Base-by-base conservation (phyloP, 2,329 filamentous ascomycete species). In the Colletotrichum simmondsii region DNA sequence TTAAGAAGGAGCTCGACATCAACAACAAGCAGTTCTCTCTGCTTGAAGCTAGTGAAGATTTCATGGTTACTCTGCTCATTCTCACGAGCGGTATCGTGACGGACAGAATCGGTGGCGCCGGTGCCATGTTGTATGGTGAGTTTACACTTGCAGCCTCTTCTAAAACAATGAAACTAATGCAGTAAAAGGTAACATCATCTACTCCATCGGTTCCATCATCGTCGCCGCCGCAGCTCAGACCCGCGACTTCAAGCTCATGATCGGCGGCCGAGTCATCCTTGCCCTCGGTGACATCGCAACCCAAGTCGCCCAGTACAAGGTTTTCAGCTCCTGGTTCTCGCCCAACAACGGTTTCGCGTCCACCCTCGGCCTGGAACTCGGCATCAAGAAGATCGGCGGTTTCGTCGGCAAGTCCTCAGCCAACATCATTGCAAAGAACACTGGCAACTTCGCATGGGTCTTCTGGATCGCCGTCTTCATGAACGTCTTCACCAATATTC, bases 241-340 rank as follows among this genome's bases (percentile, higher is more conserved):
- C 2, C 87, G 89, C 5, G 88, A 84, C 37, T 92, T 88, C 79
- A 85, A 85, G 22, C 89, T 92, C 77, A 91, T 92, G 89, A 86
- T 92, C 49, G 85, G 83, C 19, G 90, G 89, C 1, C 80, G 86
- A 46, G 81, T 92, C 1, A 80, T 92, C 14, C 84, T 88, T 32
- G 86, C 89, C 0, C 79, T 92, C 0, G 90, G 90, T n/a, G 90
- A 92, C 73, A 90, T 91, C 24, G 88, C 90, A 0, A 92, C 90
- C 0, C 90, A 92, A 75, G 85, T 91, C 35, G 90, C 90, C 0
- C 89, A 92, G 77, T 92, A 92, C 78, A 91, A 91, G 73, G 87
- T 92, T 73, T 92, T 92, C 75, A 90, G 88, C 0, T 90, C 88
- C 0, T 92, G 90, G 90, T 92, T 92, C 73, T 84, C 90, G 0